A percentile compares a stretch with the other conserved stretches of the same genome.
phyloP scores from a whole-genome alignment of 768 basidiomycete genomes.

The Trametes elegans region DNA sequence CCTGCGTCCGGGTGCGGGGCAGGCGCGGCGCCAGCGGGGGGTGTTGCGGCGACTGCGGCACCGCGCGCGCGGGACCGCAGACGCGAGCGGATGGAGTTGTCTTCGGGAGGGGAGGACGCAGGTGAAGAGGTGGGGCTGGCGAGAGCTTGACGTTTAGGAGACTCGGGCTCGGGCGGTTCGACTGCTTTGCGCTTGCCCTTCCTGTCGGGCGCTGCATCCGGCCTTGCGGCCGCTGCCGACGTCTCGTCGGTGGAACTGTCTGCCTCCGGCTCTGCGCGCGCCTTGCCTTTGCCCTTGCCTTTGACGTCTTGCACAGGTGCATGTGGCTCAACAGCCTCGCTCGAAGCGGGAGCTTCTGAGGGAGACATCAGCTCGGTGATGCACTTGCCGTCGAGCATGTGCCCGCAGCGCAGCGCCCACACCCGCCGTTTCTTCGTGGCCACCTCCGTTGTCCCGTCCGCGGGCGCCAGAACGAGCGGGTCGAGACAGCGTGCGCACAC shows the following conservation, averaged over 20 bases:
- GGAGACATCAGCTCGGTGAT: constrained; percentile 57
- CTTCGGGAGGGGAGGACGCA: constrained; percentile 7
- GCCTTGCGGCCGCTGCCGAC: constrained; percentile 18
- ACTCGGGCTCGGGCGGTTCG: constrained; percentile 6
- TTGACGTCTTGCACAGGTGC: no score
- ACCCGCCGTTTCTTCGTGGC: constrained; percentile 49
- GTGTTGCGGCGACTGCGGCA: constrained; percentile 16
- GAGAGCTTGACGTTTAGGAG: constrained; percentile 9
- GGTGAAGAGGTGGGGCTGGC: background rate
- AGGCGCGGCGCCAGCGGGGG: background rate
- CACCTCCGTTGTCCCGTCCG: constrained; percentile 30
- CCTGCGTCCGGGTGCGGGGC: constrained; percentile 9
- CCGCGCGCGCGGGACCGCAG: constrained; percentile 46
- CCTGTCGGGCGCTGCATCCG: constrained; percentile 6
- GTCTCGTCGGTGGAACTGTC: background rate
- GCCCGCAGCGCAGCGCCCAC: constrained; percentile 76
- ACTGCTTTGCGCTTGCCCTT: constrained; percentile 21
- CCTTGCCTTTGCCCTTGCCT: constrained; percentile 44
- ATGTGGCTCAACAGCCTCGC: background rate
- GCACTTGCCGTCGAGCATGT: constrained; percentile 78
- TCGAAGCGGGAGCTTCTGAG: background rate
- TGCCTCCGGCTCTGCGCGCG: constrained; percentile 6
- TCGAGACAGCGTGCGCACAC: constrained; percentile 69
- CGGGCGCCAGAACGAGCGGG: constrained; percentile 55
- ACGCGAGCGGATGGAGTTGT: constrained; percentile 53